Base-by-base conservation (phyloP, 1,284 basidiomycete species). In the Pseudozyma sp. region DNA sequence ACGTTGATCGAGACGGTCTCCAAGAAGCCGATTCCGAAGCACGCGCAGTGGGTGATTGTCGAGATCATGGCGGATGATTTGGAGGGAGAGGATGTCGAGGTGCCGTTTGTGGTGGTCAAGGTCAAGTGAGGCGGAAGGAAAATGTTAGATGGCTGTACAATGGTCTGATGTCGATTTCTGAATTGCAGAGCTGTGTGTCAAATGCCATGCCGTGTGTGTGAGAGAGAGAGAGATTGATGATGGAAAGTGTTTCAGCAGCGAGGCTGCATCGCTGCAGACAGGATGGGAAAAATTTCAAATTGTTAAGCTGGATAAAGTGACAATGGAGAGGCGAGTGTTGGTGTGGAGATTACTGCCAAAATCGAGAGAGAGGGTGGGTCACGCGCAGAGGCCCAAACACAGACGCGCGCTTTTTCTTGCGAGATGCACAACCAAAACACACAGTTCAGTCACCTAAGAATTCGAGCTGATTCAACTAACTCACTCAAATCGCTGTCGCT, bases 41-140 rank as follows among this genome's bases (percentile, higher is more conserved):
- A 82, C 40, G 81, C 88, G 68, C 93, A 90, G 83, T 91, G 93
- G 81, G 88, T 97, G 54, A 88, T 96, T 55, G 92, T 96, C 16
- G 97, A 99, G 86, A 90, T 97, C 58, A 97, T 99, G 94, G 92
- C 92, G 37, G 90, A 90, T 49, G 94, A 97, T 81, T 92, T 92
- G 81, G 89, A 92, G 33, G 94, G 90, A 56, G 96, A 98, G 85
- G 86, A 86, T 51, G 86, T 86, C 35, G 86, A 86, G 77, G 85
- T 86, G 61, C 81, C 81, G 8, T 82, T 78, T 53, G 80, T 83
- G 11, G 70, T 69, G 9, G 81, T 83, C 53, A 75, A 75, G 56
- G 73, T 75, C 65, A 75, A 75, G 68, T 71, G 51, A 44, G 19
- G 59, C 29, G 5, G 7, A n/a, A 44, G 9, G 43, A 8, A 44